Base-by-base conservation (phyloP, 1,284 basidiomycete genomes). In the Pseudozyma thailandica region DNA sequence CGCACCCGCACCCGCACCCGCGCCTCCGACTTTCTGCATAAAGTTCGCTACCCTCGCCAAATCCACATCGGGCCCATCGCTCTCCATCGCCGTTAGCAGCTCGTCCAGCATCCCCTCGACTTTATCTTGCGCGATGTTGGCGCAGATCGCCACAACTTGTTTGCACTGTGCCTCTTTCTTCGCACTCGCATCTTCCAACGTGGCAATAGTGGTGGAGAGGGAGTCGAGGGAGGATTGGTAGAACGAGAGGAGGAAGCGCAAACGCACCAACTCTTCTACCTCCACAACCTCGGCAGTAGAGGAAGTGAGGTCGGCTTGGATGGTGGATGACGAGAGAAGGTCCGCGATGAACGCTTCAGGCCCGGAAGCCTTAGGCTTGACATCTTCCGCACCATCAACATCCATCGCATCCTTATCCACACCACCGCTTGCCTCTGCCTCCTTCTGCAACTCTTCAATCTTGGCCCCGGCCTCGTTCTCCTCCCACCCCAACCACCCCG, bases 21-120 rank as follows among this genome's bases (percentile, higher is more conserved):
- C 33, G 13, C n/a, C 45, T 23, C 64, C 71, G 16, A 79, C 72
- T 56, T 80, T 85, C 52, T 84, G 90, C 90, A 95, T 91, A 82
- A 95, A 93, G 6, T 90, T 91, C 44, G 92, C 91, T 42, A 94
- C 90, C 50, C 92, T 88, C 38, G 89, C 89, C 53, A 94, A 88
- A 83, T 95, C 93, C 21, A 93, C 89, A 70, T 91, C 90, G 2
- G 64, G 60, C 1, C 91, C 86, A 81, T 95, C 93, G 77, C 91
- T 93, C 83, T 95, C 93, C 51, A 95, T 90, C 23, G 93, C 93
- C 56, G 92, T 87, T 23, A 94, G 87, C 43, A 96, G 86, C 72
- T 92, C 90, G 79, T 93, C 92, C 47, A 95, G 86, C 88, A 93
- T 91, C 91, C 89, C 89, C 84, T 96, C 94, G 43, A 97, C 91